Evolutionary conservation across 192 early-diverging fungal genomes (phyloP), one percentile per base, ranked within the genome.

Genomic region (Coemansia asiatica): DNA sequence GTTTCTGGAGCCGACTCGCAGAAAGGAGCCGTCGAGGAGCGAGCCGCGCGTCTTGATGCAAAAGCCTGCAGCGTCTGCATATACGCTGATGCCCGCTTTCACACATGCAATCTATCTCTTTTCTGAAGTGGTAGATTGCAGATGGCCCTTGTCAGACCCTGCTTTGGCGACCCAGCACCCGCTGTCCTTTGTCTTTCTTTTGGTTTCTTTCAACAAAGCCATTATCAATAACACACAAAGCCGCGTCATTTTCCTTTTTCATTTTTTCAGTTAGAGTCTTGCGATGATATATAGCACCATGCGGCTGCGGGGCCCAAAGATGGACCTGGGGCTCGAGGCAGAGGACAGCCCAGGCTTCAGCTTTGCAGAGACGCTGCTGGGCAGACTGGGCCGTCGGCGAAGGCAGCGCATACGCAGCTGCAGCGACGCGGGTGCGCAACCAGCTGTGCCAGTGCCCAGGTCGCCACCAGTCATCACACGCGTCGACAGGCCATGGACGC

Each of bases 401-500:
- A 38, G 63, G 28, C 29, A 15, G 51, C 58, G 53, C 63, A 50
- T 47, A 2, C 27, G 13, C 55, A 44, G 12, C 40, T 38, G 35
- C 60, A 63, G 51, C 44, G 54, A n/a, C 40, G 26, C 26, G 21
- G 25, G 15, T 58, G 27, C 40, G 15, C 35, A 7, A 16, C 35
- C 47, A 28, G 36, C 16, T 18, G 3, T 21, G 26, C 22, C 26
- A 38, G 40, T 3, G 50, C 15, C 48, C 23, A 49, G 48, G 26
- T 56, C 9, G 36, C 69, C 57, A 7, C 40, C 60, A 22, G 40
- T 55, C 16, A 72, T 78, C 48, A 72, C 70, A 18, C 63, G 69
- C 13, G 60, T 78, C 23, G 75, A 78, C 54, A 53, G 53, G 29
- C 50, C 58, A 12, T 56, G 65, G 38, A 25, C 19, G 50, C 66